Evolutionary conservation across 805 yeast genomes (phyloP), one percentile per base, ranked within the genome.

Genomic region (Monosporozyma yasuniensis): DNA sequence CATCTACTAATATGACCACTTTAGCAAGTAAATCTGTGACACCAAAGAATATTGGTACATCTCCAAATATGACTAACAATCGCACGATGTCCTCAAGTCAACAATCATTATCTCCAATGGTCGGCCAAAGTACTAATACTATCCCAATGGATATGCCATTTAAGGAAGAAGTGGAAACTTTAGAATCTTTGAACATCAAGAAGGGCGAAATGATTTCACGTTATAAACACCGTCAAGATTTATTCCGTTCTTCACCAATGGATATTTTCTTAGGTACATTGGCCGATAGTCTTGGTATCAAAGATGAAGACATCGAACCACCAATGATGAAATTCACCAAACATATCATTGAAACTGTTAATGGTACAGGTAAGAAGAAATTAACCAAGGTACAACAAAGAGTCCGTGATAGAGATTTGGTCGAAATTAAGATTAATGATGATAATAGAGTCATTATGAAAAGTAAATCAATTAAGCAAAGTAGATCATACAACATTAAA

Each of bases 341-440:
- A 22, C 48, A 53, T 25, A 47, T 61, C 8, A 52, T 63, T 19
- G 69, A 65, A 39, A 54, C 54, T 22, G 55, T 61, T 14, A 67
- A 67, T 50, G 62, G 65, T n/a, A 56, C 66, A 9, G 68, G 69
- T 25, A 67, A 64, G 55, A 64, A 60, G 50, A 63, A 63, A 42
- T 22, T 60, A 4, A 55, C 63, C 3, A 65, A 65, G 42, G 60
- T 65, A 6, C 58, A 61, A 6, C 67, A 63, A 45, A 60, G 63
- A 45, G 60, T 54, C 2, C 60, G 65, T 45, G 70, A 65, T 48
- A 65, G 58, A 47, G 71, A 67, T 38, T 55, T 57, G 7, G 60
- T 63, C 4, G 52, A 57, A 10, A 51, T 61, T 3, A 46, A 50
- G 28, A 53, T 61, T 39, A 52, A 46, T 14, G 56, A 57, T 27